Conservation (phyloP, 176 grass and related monocot genomes). For the Bonia amplexicaulis region DNA sequence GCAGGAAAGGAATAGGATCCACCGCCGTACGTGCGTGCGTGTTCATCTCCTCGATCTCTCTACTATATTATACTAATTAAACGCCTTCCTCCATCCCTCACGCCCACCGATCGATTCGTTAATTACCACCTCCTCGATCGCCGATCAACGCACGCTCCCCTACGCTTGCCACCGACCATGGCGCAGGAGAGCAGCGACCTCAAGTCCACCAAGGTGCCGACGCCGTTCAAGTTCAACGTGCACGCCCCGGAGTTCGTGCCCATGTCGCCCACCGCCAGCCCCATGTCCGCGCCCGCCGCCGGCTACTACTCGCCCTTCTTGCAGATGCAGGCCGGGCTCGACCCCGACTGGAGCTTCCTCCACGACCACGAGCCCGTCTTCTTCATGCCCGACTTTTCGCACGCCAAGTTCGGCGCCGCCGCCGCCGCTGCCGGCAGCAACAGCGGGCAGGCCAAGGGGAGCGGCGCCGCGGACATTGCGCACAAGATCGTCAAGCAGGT, state of each 20-base stretch:
- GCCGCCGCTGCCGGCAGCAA: background rate
- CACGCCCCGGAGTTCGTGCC: constrained; percentile 78
- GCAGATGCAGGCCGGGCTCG: constrained; percentile 30
- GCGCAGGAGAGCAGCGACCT: constrained; percentile 28
- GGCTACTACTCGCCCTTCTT: constrained; percentile 63
- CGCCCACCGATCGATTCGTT: background rate
- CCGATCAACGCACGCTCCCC: no score
- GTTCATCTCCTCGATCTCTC: no score
- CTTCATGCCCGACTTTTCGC: constrained; percentile 59
- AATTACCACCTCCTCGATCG: background rate
- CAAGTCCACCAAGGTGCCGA: background rate
- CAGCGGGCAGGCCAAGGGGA: constrained; percentile 25
- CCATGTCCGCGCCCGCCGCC: constrained; percentile 7
- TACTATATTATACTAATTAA: background rate
- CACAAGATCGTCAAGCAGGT: constrained; percentile 85
- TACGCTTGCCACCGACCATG: constrained; percentile 7
- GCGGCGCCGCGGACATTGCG: constrained; percentile 25
- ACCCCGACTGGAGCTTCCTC: constrained; percentile 61
- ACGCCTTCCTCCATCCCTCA: background rate
- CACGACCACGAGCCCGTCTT: constrained; percentile 51
- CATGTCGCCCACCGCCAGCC: constrained; percentile 31
- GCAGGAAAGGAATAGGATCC: no score
- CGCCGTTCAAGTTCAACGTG: constrained; percentile 59
- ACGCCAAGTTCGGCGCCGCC: constrained; percentile 36
- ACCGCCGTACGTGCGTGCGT: no score